Evolutionary conservation across 768 basidiomycete species (phyloP).

Genomic region (Thelephora ganbajun): DNA sequence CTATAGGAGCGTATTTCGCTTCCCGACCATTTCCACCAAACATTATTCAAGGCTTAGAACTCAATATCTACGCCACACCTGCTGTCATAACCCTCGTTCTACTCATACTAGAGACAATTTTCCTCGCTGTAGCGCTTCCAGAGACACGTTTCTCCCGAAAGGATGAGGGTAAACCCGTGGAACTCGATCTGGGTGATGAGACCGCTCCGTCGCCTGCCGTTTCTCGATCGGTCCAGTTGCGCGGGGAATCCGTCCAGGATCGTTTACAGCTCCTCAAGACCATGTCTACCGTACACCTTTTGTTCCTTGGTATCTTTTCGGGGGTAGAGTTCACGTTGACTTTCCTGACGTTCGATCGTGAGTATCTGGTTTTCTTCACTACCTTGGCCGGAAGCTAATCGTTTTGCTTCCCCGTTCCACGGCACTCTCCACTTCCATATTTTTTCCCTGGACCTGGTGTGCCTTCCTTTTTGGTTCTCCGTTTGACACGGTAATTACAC

Average conservation of each 20-base stretch:
- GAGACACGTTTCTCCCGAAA: conserved; percentile 48
- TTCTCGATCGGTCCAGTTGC: conserved; percentile 1
- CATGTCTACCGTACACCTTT: conserved; percentile 61
- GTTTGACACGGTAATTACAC: too few relatives aligned
- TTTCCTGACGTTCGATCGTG: conserved; percentile 84
- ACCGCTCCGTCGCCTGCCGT: conserved; percentile 1
- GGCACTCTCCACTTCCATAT: not conserved
- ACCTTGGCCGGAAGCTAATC: too few relatives aligned
- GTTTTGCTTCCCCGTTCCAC: not conserved
- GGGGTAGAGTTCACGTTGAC: conserved; percentile 95
- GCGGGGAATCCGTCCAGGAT: conserved; percentile 21
- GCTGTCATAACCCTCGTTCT: conserved; percentile 72
- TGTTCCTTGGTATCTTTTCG: conserved; percentile 84
- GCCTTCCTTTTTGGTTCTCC: too few relatives aligned
- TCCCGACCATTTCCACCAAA: conserved; percentile 63
- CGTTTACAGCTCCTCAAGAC: conserved; percentile 43
- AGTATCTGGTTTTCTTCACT: conserved; percentile 16
- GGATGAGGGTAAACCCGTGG: conserved; percentile 9
- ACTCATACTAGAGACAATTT: conserved; percentile 65
- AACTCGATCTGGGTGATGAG: conserved; percentile 6
- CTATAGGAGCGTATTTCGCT: conserved; percentile 92
- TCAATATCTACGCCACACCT: conserved; percentile 89
- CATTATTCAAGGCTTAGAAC: conserved; percentile 36
- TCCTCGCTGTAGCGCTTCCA: conserved; percentile 62
- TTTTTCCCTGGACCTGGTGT: not conserved